These are phyloP conservation scores for Cystofilobasidium bisporidii DNA, from an alignment of 768 basidiomycete species.

Conservation along the genomic window DNA sequence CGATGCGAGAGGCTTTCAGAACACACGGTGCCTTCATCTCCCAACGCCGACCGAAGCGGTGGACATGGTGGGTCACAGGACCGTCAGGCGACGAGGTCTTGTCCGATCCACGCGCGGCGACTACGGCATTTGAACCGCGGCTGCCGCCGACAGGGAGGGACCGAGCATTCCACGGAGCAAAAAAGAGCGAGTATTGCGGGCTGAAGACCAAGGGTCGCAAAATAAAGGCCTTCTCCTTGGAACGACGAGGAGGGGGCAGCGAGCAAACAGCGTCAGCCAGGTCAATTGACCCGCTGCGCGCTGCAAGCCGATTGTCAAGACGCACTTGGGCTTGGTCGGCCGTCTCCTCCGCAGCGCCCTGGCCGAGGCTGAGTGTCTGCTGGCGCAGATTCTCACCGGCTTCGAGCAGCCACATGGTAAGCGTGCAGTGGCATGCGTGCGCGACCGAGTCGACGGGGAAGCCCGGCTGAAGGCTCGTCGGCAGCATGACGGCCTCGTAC, in stretches of 20 bases:
- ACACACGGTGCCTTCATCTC: no score
- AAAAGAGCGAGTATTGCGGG: not conserved
- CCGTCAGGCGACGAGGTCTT: no score
- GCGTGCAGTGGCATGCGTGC: not conserved
- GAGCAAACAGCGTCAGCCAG: no score
- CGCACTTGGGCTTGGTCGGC: not conserved
- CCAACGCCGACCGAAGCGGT: no score
- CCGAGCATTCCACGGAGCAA: not conserved
- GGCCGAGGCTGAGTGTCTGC: not conserved
- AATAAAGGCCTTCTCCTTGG: not conserved
- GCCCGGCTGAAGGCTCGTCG: not conserved
- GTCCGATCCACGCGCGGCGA: no score
- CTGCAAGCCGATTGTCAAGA: not conserved
- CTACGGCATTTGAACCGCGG: no score
- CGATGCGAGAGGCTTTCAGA: no score
- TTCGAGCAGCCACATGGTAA: not conserved
- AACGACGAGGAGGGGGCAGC: no score
- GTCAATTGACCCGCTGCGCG: no score
- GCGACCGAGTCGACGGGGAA: slow-evolving; percentile 1
- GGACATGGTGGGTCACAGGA: no score
- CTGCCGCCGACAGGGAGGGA: not conserved
- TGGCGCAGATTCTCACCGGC: not conserved
- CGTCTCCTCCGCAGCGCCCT: not conserved
- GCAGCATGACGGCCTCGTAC: not conserved
- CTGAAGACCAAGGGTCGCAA: not conserved